These are phyloP conservation scores for Colletotrichum godetiae DNA, from an alignment of 2,329 filamentous ascomycete genomes.

Conservation along the genomic window DNA sequence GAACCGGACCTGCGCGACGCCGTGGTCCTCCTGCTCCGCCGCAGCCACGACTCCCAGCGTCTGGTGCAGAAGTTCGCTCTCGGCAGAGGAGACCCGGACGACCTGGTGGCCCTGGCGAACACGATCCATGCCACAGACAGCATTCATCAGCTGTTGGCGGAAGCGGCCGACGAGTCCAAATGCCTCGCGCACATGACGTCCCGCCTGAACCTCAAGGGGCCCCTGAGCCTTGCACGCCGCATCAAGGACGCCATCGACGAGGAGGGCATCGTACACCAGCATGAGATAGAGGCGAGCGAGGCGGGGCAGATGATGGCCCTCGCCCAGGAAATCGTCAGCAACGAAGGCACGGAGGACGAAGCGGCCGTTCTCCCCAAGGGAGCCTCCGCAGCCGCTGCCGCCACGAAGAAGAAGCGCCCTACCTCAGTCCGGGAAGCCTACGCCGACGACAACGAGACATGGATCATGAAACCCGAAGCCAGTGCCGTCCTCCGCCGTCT, in stretches of 20 bases:
- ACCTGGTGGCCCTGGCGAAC: slow-evolving; percentile 83
- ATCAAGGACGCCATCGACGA: slow-evolving; percentile 90
- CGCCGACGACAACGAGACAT: slow-evolving; percentile 68
- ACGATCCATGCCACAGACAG: slow-evolving; percentile 82
- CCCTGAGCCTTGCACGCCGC: slow-evolving; percentile 73
- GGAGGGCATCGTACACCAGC: slow-evolving; percentile 85
- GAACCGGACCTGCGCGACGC: slow-evolving; percentile 76
- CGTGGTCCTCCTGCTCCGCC: slow-evolving; percentile 74
- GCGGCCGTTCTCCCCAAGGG: slow-evolving; percentile 66
- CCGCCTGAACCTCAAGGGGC: slow-evolving; percentile 75
- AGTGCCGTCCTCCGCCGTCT: slow-evolving; percentile 74
- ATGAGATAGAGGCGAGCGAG: slow-evolving; percentile 79
- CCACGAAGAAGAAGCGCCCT: slow-evolving; percentile 54
- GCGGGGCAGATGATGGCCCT: slow-evolving; percentile 77
- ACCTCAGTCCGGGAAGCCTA: slow-evolving; percentile 67
- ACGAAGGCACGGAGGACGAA: slow-evolving; percentile 72
- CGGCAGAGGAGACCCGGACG: slow-evolving; percentile 90
- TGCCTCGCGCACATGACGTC: slow-evolving; percentile 59
- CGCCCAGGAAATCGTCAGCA: slow-evolving; percentile 76
- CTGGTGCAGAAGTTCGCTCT: slow-evolving; percentile 95
- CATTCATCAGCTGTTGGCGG: slow-evolving; percentile 63
- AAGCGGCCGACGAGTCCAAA: slow-evolving; percentile 37
- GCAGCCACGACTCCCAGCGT: slow-evolving; percentile 87
- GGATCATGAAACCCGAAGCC: slow-evolving; percentile 76
- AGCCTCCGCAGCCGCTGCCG: background rate